Conservation (phyloP, 768 basidiomycete genomes). For the Mycena latifolia region DNA sequence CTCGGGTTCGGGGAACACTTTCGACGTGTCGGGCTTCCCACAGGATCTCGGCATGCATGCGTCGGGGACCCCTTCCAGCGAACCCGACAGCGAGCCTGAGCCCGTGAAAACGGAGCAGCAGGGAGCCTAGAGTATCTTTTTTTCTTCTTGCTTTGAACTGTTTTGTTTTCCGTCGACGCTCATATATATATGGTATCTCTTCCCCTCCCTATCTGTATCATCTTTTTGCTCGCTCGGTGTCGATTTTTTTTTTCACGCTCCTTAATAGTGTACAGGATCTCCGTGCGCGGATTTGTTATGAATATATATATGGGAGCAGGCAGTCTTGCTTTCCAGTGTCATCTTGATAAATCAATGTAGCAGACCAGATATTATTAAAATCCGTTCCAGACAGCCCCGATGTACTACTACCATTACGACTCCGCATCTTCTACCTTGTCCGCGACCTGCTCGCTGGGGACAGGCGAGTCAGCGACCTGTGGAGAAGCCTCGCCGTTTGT, state of each 20-base stretch:
- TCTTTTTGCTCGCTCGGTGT: conserved; percentile 29
- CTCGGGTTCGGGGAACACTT: conserved; percentile 68
- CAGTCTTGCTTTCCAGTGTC: not conserved
- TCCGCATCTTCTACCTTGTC: conserved; percentile 58
- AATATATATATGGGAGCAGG: conserved; percentile 28
- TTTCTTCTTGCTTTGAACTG: conserved; percentile 37
- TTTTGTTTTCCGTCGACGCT: conserved; percentile 27
- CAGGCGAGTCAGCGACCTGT: conserved; percentile 45
- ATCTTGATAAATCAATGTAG: conserved; percentile 23
- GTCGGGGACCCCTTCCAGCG: conserved; percentile 64
- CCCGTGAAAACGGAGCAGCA: conserved; percentile 73
- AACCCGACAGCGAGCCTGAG: conserved; percentile 74
- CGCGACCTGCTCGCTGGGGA: conserved; percentile 51
- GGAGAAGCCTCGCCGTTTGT: conserved; percentile 46
- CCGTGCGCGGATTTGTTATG: conserved; percentile 36
- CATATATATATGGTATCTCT: conserved; percentile 28
- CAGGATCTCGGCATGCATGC: conserved; percentile 75
- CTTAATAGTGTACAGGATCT: conserved; percentile 54
- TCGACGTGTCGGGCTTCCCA: conserved; percentile 78
- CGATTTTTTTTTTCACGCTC: conserved; percentile 44
- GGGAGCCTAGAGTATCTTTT: conserved; percentile 43
- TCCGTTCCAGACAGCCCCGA: conserved; percentile 29
- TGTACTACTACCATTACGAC: conserved; percentile 25
- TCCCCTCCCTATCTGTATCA: conserved; percentile 38
- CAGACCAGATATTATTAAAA: conserved; percentile 34